Evolutionary conservation across 352 stramenopile genomes (phyloP).

Genomic region (Phytophthora fragariaefolia): DNA sequence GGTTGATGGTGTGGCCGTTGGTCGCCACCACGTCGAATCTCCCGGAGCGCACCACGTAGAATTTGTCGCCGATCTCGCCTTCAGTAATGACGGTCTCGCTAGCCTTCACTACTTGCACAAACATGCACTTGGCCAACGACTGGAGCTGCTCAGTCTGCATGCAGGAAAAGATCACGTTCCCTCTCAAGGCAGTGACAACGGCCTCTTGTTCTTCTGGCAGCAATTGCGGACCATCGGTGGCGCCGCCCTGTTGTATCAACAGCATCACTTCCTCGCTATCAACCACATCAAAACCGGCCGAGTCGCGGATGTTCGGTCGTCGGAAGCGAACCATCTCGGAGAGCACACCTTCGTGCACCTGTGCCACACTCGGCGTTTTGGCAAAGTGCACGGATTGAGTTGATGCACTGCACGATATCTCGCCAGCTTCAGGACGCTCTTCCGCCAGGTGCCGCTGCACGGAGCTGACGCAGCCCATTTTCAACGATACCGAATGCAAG

Average conservation of each 20-base stretch:
- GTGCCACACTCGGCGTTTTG: slow-evolving; percentile 46
- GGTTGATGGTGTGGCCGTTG: slow-evolving; percentile 54
- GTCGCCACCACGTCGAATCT: slow-evolving; percentile 56
- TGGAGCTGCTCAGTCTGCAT: slow-evolving; percentile 79
- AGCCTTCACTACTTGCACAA: slow-evolving; percentile 73
- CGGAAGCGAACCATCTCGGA: slow-evolving; percentile 55
- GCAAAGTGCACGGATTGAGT: slow-evolving; percentile 24
- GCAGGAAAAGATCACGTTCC: slow-evolving; percentile 84
- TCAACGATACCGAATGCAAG: slow-evolving; percentile 2
- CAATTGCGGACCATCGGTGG: slow-evolving; percentile 32
- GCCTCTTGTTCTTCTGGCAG: slow-evolving; percentile 37
- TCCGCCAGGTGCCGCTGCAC: slow-evolving; percentile 30
- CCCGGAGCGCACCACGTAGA: slow-evolving; percentile 71
- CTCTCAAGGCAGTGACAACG: slow-evolving; percentile 66
- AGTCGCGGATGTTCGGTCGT: slow-evolving; percentile 50
- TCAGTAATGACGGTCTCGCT: slow-evolving; percentile 81
- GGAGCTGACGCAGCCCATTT: slow-evolving; percentile 46
- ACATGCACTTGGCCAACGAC: slow-evolving; percentile 74
- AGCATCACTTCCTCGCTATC: slow-evolving; percentile 44
- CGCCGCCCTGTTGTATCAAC: slow-evolving; percentile 37
- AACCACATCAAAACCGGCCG: slow-evolving; percentile 32
- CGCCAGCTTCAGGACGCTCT: slow-evolving; percentile 18
- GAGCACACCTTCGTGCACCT: slow-evolving; percentile 52
- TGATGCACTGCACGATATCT: slow-evolving; percentile 14
- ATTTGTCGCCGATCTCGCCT: slow-evolving; percentile 80